phyloP scores from a whole-genome alignment of 2,329 filamentous ascomycete genomes.

The Fusarium cicatricum region DNA sequence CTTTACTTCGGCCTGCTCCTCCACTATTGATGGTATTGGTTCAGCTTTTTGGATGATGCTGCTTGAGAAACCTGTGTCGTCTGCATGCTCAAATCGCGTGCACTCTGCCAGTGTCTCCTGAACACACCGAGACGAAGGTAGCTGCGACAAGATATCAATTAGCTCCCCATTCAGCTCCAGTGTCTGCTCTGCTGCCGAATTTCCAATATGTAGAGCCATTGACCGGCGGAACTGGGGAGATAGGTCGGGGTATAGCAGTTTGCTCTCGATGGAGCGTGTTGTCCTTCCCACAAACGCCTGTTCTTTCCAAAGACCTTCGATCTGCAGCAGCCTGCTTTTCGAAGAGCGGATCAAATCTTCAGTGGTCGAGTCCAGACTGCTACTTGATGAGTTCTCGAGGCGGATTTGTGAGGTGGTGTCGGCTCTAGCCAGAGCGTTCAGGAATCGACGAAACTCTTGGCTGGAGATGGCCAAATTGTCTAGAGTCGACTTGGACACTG shows the following conservation, averaged over 20 bases:
- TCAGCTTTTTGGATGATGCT: neutral
- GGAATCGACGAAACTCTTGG: constrained; percentile 31
- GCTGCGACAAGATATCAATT: constrained; percentile 11
- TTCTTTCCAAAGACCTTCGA: constrained; percentile 49
- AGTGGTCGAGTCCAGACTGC: neutral
- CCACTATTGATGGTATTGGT: neutral
- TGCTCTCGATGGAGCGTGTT: constrained; percentile 47
- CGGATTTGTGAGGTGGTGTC: constrained; percentile 19
- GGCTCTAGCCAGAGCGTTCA: constrained; percentile 33
- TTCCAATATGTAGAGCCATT: constrained; percentile 43
- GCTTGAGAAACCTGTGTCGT: neutral
- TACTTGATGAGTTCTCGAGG: neutral
- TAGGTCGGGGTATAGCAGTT: constrained; percentile 45
- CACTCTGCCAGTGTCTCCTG: constrained; percentile 19
- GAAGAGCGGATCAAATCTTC: constrained; percentile 4
- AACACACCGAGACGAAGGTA: constrained; percentile 6
- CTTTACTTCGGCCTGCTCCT: constrained; percentile 1
- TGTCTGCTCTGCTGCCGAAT: constrained; percentile 30
- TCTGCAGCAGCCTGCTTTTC: constrained; percentile 43
- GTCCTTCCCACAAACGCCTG: constrained; percentile 41
- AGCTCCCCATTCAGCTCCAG: constrained; percentile 37
- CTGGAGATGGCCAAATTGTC: constrained; percentile 41
- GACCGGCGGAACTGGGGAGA: constrained; percentile 40
- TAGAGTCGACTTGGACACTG: constrained; percentile 25
- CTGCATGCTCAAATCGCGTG: constrained; percentile 9